These are phyloP conservation scores for Globisporangium middletonii DNA, from an alignment of 352 stramenopile genomes.

Conservation along the genomic window DNA sequence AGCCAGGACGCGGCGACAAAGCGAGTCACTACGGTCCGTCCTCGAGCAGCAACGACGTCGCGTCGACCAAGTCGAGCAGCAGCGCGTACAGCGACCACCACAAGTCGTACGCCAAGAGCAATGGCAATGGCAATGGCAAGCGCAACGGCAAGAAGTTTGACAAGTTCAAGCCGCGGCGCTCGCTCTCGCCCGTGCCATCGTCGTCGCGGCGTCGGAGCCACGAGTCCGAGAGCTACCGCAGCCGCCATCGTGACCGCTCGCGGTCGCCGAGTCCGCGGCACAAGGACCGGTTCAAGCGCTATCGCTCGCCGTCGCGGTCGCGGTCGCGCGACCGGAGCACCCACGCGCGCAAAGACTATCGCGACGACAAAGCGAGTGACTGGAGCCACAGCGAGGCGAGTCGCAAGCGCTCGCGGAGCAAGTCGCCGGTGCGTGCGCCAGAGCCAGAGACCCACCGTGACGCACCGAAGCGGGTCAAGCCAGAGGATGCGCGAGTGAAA, in stretches of 20 bases:
- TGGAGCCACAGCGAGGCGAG: neutral
- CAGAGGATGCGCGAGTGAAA: neutral
- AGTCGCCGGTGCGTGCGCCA: too few relatives aligned
- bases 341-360: constrained; percentile 1
- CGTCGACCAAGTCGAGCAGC: constrained; percentile 6
- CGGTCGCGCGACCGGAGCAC: constrained; percentile 9
- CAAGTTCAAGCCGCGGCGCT: constrained; percentile 16
- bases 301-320: constrained; percentile 10
- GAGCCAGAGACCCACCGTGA: neutral
- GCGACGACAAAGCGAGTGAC: neutral
- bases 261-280: constrained; percentile 23
- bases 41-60: constrained; percentile 7
- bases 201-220: constrained; percentile 14
- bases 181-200: constrained; percentile 12
- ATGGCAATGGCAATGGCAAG: neutral
- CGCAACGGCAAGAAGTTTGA: constrained; percentile 10
- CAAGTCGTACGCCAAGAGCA: constrained; percentile 1
- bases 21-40: constrained; percentile 34
- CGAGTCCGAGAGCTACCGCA: constrained; percentile 15
- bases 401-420: constrained; percentile 1
- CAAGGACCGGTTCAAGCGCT: constrained; percentile 1
- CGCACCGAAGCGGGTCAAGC: neutral
- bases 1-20: constrained; percentile 16
- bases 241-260: constrained; percentile 15
- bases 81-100: constrained; percentile 3